Base-by-base conservation (phyloP, 495 filamentous ascomycete genomes). In the Aspergillus incahuasiensis region DNA sequence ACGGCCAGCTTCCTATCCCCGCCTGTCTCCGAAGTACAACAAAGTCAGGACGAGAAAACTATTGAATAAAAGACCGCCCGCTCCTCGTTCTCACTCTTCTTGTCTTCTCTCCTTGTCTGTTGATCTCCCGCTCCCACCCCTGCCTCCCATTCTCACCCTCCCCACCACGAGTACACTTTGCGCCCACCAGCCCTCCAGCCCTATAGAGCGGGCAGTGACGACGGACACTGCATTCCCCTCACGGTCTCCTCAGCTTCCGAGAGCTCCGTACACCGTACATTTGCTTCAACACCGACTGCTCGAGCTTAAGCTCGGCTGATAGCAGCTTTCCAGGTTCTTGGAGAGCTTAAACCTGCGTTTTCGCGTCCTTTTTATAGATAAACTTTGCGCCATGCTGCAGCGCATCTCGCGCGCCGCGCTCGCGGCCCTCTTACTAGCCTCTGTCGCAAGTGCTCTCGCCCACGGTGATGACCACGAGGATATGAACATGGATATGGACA, bases 1-100 rank as follows among this genome's bases (percentile, higher is more conserved):
- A 73, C 70, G 70, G 60, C 68, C 66, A 58, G 50, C 43, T 57
- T 63, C 62, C 61, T 71, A 73, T 68, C 63, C 67, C 70, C 70
- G 67, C 61, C 62, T 38, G 51, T 24, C 47, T 66, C 65, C 65
- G 58, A 65, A 60, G 28, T 20, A 42, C 46, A 67, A 66, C 56
- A 61, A 61, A 30, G 54, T 24, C 32, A 35, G 44, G 18, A 25
- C 20, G 21, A 42, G 39, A 35, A 42, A n/a, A 28, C 8, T 28
- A 34, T 48, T 53, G 19, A 64, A 59, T 57, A 57, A 59, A 56
- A 52, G 53, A 55, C 53, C 47, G 48, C 39, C 41, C 40, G 39
- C 18, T 55, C 53, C 60, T 51, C 18, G 38, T 28, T 41, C 30
- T 42, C 35, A 16, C 60, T 58, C 55, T 39, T 52, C 56, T 35